phyloP scores from a whole-genome alignment of 2,329 filamentous ascomycete genomes.

The Claviceps sp. region DNA sequence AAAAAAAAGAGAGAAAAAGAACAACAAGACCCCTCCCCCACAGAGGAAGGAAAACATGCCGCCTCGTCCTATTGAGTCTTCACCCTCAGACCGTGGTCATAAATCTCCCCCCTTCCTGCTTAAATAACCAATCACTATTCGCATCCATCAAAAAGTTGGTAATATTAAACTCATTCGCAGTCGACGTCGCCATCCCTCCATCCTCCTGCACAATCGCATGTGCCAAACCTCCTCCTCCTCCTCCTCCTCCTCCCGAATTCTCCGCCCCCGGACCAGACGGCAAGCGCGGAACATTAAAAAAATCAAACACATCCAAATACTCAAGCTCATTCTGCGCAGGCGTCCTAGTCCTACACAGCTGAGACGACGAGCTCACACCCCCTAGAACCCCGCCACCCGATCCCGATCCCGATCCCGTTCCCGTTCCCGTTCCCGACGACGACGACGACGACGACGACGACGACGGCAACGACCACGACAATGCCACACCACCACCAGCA shows the following conservation, averaged over 20 bases:
- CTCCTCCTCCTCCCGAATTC: too few species aligned
- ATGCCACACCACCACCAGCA: constrained; percentile 25
- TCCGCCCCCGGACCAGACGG: constrained; percentile 15
- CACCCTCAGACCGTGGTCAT: constrained; percentile 8
- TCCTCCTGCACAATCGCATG: constrained; percentile 18
- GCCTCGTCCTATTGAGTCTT: too few species aligned
- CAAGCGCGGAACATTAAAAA: constrained; percentile 80
- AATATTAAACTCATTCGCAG: constrained; percentile 57
- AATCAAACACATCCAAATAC: constrained; percentile 86
- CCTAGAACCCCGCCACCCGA: too few species aligned
- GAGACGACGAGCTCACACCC: too few species aligned
- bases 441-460: too few species aligned
- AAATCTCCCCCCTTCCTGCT: constrained; percentile 27
- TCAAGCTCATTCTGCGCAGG: constrained; percentile 74
- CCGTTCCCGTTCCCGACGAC: too few species aligned
- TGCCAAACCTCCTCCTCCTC: constrained; percentile 18
- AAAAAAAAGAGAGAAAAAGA: background rate
- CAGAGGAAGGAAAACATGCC: constrained; percentile 6
- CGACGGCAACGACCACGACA: too few species aligned
- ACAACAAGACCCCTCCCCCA: too few species aligned
- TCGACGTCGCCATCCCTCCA: constrained; percentile 17
- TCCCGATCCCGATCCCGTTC: too few species aligned
- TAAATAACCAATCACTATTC: constrained; percentile 62
- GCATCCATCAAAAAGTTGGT: constrained; percentile 59
- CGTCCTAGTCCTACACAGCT: constrained; percentile 33